Base-by-base conservation (phyloP, 495 filamentous ascomycete species). In the Penicillium maclennaniae region DNA sequence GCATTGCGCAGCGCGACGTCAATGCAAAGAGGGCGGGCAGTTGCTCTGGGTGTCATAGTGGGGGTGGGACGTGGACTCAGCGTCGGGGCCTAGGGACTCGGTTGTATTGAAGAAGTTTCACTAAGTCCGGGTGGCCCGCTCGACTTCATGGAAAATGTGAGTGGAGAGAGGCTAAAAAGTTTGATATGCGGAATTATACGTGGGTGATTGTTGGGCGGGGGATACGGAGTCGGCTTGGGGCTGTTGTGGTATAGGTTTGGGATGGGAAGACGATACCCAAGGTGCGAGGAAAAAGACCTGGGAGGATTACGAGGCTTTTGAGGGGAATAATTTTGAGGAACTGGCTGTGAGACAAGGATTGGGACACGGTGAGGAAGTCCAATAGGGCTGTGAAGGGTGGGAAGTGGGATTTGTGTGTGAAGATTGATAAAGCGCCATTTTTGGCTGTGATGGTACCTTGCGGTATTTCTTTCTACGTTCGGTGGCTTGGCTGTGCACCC, bases 381-480 rank as follows among this genome's bases (percentile, higher is more conserved):
- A 87, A 85, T 58, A 55, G 67, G 6, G 79, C 82, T 7, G 75
- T 79, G 20, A 15, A 43, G 19, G 19, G 45, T 7, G 51, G 28
- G 31, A 66, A 66, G 25, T 85, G 76, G 63, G 73, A 86, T 57
- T 83, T 83, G 0, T 69, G 78, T 7, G 59, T 81, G 6, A 76
- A 68, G 55, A 62, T 87, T 23, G 71, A 77, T n/a, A 57, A 73
- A 58, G 66, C 62, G 1, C 83, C 83, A 0, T 87, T 81, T 54
- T 55, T 80, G 26, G 83, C 83, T 7, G 80, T 86, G 43, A 74
- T 78, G 47, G 80, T 86, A 7, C 74, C 76, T 1, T 76, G 74
- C 27, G 84, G 84, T 6, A 76, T 87, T 42, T 86, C 83, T 0
- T 87, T 86, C n/a, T 56, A 86, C 83, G 0, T 87, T 86, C 63